Base-by-base conservation (phyloP, 352 stramenopile species). In the Globisporangium radiosum region DNA sequence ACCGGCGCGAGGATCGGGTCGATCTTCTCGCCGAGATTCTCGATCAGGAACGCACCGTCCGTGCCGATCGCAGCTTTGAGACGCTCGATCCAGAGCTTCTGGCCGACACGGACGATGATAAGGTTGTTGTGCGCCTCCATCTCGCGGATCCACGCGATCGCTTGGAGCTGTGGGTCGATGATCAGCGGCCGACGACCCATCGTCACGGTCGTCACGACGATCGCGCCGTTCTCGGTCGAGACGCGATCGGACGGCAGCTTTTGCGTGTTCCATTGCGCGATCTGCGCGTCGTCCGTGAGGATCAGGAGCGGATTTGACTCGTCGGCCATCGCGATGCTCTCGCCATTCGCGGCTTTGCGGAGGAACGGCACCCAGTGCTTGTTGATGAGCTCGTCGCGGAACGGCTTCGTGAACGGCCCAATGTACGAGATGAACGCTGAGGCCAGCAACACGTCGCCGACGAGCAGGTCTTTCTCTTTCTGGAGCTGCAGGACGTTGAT, bases 341-440 rank as follows among this genome's bases (percentile, higher is more conserved):
- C 78, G 14, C 84, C 85, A 14, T 81, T 87, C 0, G 91, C 87
- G 9, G 92, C 90, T 62, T 92, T 95, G 4, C 80, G 68, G 13
- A 98, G 60, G 58, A 90, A 97, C 4, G 89, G 89, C 8, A 97
- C 79, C 85, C 96, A 98, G 60, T 97, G 81, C 52, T 97, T 91
- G 66, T 90, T 90, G 59, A 98, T 95, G 5, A 98, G 76, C 54
- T 96, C 87, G 60, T 98, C 90, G 25, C 94, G 87, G 70, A 97
- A 98, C 0, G 84, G 77, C 59, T 98, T 98, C 2, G 92, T 98
- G 65, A 98, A 98, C 3, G 94, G 94, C 0, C 94, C 94, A 51
- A 97, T 95, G 69, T 98, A 98, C 49, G 89, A 97, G 63, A 98
- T 98, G 66, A 98, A 98, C 9, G 92, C 90, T 9, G 89, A 96